Conservation (phyloP, 306 rosid genomes). For the Vicia sativa region DNA sequence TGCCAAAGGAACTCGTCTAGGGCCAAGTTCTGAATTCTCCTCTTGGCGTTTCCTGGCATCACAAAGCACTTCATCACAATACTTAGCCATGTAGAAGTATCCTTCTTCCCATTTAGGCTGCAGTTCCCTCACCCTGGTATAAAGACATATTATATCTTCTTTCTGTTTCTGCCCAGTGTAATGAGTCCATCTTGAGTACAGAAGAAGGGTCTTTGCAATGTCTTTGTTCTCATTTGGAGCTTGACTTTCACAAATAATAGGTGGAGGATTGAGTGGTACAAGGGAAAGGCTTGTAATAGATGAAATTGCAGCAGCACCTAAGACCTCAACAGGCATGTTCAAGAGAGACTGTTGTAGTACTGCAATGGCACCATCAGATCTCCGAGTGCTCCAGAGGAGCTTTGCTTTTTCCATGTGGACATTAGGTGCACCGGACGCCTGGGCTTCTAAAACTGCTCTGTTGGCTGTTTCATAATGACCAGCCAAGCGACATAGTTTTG, state of each 20-base stretch:
- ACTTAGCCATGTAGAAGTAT: conserved; percentile 86
- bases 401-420: conserved; percentile 92
- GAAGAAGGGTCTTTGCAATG: conserved; percentile 88
- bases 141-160: conserved; percentile 84
- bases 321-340: conserved; percentile 78
- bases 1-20: conserved; percentile 56
- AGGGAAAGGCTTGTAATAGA: conserved; percentile 90
- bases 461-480: conserved; percentile 98
- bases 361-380: conserved; percentile 93
- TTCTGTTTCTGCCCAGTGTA: conserved; percentile 99
- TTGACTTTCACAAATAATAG: conserved; percentile 67
- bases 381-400: conserved; percentile 89
- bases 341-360: conserved; percentile 87
- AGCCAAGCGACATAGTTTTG: conserved; percentile 91
- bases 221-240: conserved; percentile 68
- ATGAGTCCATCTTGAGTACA: conserved; percentile 94
- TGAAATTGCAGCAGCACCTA: conserved; percentile 77
- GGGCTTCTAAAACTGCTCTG: conserved; percentile 92
- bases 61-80: conserved; percentile 88
- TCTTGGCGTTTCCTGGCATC: conserved; percentile 98
- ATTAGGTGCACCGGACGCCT: conserved; percentile 84
- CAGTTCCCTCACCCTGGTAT: conserved; percentile 86
- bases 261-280: conserved; percentile 66
- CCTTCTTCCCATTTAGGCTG: conserved; percentile 99
- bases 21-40: conserved; percentile 63